Evolutionary conservation across 306 rosid species (phyloP).

Genomic region (Ammopiptanthus mongolicus): DNA sequence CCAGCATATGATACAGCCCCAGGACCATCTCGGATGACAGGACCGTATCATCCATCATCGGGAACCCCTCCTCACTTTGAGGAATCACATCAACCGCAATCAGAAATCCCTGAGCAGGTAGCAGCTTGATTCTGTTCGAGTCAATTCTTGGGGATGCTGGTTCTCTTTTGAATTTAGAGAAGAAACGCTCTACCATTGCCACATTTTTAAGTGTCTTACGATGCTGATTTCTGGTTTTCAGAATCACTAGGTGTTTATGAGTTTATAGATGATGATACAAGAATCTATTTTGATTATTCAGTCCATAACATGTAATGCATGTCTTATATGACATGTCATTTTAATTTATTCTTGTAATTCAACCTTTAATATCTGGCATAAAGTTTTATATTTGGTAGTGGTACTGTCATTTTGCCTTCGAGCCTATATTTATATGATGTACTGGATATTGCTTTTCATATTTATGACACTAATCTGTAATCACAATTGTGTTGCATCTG

Average conservation of each 20-base stretch:
- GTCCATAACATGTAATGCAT: conserved; percentile 18
- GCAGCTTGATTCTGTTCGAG: conserved; percentile 35
- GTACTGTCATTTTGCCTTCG: neutral
- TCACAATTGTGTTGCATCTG: neutral
- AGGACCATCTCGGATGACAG: conserved; percentile 26
- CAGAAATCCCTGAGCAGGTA: conserved; percentile 37
- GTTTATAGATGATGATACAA: conserved; percentile 19
- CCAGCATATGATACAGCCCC: conserved; percentile 12
- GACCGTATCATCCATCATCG: conserved; percentile 28
- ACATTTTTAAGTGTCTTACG: neutral
- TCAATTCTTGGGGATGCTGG: conserved; percentile 6
- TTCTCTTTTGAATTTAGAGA: conserved; percentile 14
- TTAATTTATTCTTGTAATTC: conserved; percentile 34
- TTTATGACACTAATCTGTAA: neutral
- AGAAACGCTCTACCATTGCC: conserved; percentile 15
- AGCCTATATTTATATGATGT: neutral
- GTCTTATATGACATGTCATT: conserved; percentile 5
- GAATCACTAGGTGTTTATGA: conserved; percentile 4
- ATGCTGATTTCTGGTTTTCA: conserved; percentile 1
- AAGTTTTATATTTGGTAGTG: neutral
- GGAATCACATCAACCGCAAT: conserved; percentile 32
- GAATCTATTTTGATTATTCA: conserved; percentile 15
- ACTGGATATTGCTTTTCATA: neutral
- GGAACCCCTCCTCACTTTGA: conserved; percentile 28
- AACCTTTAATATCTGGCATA: conserved; percentile 9